Evolutionary conservation across 2,329 filamentous ascomycete species (phyloP).

Genomic region (Diaporthe ilicicola): DNA sequence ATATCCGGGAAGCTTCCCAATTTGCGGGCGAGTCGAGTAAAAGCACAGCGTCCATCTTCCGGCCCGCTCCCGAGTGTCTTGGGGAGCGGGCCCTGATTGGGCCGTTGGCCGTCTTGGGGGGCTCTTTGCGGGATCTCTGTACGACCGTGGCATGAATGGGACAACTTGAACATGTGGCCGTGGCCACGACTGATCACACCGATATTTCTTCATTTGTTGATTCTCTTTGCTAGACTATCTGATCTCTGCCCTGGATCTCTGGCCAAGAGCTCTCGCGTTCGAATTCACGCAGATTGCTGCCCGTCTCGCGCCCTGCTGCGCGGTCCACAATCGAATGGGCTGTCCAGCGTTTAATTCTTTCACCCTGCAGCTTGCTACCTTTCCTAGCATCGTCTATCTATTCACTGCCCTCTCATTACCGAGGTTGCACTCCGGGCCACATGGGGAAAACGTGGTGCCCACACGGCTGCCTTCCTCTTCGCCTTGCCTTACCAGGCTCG

Average conservation of each 20-base stretch:
- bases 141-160: conserved; percentile 2
- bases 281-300: background rate
- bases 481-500: conserved; percentile 1
- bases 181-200: background rate
- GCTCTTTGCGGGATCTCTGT: background rate
- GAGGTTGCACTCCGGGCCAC: conserved; percentile 8
- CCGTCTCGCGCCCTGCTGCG: background rate
- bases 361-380: background rate
- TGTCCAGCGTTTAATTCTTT: background rate
- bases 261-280: background rate
- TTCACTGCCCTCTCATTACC: background rate
- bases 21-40: conserved; percentile 4
- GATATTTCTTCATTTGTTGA: background rate
- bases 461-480: background rate
- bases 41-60: background rate
- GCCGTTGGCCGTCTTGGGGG: background rate
- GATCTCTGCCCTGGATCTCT: no score
- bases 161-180: background rate
- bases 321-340: background rate
- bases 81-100: background rate
- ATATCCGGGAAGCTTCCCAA: conserved; percentile 19
- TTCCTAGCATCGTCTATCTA: no score
- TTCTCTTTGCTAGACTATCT: background rate
- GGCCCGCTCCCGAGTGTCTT: conserved; percentile 16
- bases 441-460: background rate